Base-by-base conservation (phyloP, 2,329 filamentous ascomycete species). In the Mycocentrospora acerina region DNA sequence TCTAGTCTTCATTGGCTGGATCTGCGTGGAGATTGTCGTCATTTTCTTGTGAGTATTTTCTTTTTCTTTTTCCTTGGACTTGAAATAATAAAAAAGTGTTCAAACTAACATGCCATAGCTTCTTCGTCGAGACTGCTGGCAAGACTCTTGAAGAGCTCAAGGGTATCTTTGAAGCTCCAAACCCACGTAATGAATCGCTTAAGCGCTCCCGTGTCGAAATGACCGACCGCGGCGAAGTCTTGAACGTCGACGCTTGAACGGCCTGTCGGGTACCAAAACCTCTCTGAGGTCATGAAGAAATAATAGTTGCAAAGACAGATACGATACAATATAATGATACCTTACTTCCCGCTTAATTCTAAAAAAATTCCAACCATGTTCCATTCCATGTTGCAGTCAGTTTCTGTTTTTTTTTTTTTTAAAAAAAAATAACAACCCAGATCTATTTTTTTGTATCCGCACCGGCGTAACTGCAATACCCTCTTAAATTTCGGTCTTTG, bases 121-220 rank as follows among this genome's bases (percentile, higher is more conserved):
- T 62, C 52, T 64, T 62, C 27, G 61, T 64, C 14, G 61, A 65
- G 27, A 65, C 60, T 2, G 52, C 55, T 1, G 60, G 60, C 3
- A 60, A 62, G 45, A 64, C 60, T 13, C 46, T 64, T 0, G 61
- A 65, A 29, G 61, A 65, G 37, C 43, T 64, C 11, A 60, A 49
- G 44, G 57, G 50, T 16, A 61, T 65, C 29, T 65, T 64, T 26
- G 59, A 64, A 8, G 58, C 58, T 8, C 46, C 47, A 1, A 62
- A 60, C 32, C 61, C 60, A 2, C 35, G 48, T 24, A 60, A 56
- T 7, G 61, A 44, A 15, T 55, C 49, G 9, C 42, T 50, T 12
- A 57, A 51, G 41, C 48, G 44, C 24, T 40, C 57, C 17, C 61
- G 50, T 42, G 52, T 64, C 7, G 51, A 47, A 18, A 48, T 64